A percentile compares a stretch with the other conserved stretches of the same genome.
Evolutionary conservation across 2,329 filamentous ascomycete genomes (phyloP).

Genomic region (Trichoderma aggressivum): DNA sequence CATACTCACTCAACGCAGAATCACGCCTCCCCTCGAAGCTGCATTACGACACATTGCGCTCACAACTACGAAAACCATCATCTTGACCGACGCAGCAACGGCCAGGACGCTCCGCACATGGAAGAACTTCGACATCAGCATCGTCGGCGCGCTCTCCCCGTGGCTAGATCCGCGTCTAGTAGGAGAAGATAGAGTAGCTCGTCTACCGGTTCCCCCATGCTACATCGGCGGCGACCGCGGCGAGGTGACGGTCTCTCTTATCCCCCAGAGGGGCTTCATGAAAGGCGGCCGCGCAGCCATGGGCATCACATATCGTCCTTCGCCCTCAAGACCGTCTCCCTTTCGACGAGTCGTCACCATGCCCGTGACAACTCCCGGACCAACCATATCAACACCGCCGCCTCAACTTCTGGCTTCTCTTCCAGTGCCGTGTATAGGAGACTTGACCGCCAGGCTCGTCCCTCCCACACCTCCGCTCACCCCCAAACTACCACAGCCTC

Average conservation of each 20-base stretch:
- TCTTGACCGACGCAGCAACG: constrained; percentile 63
- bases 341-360: constrained; percentile 18
- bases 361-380: neutral
- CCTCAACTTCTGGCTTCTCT: constrained; percentile 18
- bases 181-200: constrained; percentile 34
- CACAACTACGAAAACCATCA: constrained; percentile 52
- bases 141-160: constrained; percentile 42
- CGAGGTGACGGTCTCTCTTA: constrained; percentile 68
- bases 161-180: constrained; percentile 43
- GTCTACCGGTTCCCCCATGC: constrained; percentile 53
- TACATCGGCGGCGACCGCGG: constrained; percentile 53
- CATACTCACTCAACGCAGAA: constrained; percentile 46
- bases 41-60: constrained; percentile 63
- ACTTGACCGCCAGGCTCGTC: neutral
- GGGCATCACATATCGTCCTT: constrained; percentile 68
- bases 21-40: constrained; percentile 67
- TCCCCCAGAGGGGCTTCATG: constrained; percentile 58
- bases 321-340: constrained; percentile 32
- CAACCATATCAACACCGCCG: neutral
- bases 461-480: constrained; percentile 36
- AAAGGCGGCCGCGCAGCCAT: constrained; percentile 63
- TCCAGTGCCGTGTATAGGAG: constrained; percentile 1
- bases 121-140: constrained; percentile 61
- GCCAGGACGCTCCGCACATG: constrained; percentile 64
- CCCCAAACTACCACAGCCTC: constrained; percentile 27